phyloP scores from a whole-genome alignment of 2,329 filamentous ascomycete species.

The Dactylellina leptospora region DNA sequence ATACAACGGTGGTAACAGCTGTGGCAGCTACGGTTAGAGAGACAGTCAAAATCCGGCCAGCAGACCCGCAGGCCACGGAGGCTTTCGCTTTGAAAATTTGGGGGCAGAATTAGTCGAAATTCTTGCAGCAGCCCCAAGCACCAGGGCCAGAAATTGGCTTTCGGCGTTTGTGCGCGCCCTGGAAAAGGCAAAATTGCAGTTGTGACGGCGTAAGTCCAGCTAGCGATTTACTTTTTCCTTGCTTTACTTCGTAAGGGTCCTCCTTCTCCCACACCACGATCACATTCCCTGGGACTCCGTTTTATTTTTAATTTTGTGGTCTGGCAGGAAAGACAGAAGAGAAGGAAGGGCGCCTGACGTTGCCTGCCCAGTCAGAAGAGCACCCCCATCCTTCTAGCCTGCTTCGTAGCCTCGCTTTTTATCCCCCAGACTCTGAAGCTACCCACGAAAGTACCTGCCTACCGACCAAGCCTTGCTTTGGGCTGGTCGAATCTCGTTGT shows the following conservation, averaged over 20 bases:
- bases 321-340: neutral
- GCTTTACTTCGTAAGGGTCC: slow-evolving; percentile 30
- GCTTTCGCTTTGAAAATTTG: slow-evolving; percentile 24
- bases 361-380: slow-evolving; percentile 44
- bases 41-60: slow-evolving; percentile 39
- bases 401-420: slow-evolving; percentile 27
- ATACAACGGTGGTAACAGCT: slow-evolving; percentile 44
- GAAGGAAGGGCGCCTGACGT: slow-evolving; percentile 52
- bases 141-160: slow-evolving; percentile 26
- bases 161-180: slow-evolving; percentile 52
- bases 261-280: slow-evolving; percentile 17
- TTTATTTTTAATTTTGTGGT: slow-evolving; percentile 21
- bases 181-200: slow-evolving; percentile 40
- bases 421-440: slow-evolving; percentile 17
- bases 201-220: slow-evolving; percentile 51
- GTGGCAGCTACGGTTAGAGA: neutral
- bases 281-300: slow-evolving; percentile 35
- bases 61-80: slow-evolving; percentile 37
- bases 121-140: slow-evolving; percentile 9
- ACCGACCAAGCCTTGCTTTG: slow-evolving; percentile 32
- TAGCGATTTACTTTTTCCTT: slow-evolving; percentile 29
- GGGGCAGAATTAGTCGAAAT: slow-evolving; percentile 17
- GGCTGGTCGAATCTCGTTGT: slow-evolving; percentile 13
- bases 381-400: slow-evolving; percentile 33
- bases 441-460: slow-evolving; percentile 45